Evolutionary conservation across 805 yeast genomes (phyloP).

Genomic region (Candida ponderosae): DNA sequence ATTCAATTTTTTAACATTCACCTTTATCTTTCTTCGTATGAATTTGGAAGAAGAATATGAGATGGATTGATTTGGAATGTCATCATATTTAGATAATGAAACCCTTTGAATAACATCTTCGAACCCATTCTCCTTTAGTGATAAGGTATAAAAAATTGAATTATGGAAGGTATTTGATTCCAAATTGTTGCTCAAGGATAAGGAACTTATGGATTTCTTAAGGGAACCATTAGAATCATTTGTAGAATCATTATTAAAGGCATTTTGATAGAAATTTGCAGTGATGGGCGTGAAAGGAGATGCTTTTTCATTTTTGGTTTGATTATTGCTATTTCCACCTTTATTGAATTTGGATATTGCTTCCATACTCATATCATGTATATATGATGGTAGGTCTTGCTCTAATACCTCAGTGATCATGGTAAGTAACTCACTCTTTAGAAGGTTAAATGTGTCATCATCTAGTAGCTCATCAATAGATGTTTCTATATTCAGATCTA

Average conservation of each 20-base stretch:
- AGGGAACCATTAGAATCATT: too few species aligned
- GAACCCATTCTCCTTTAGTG: constrained; percentile 10
- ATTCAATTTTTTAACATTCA: background rate
- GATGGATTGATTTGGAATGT: background rate
- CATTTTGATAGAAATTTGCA: too few species aligned
- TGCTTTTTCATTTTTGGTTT: too few species aligned
- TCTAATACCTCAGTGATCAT: constrained; percentile 13
- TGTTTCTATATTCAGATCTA: constrained; percentile 16
- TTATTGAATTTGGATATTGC: background rate
- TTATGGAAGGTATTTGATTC: background rate
- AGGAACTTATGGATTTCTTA: background rate
- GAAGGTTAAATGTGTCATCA: constrained; percentile 12
- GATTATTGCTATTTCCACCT: too few species aligned
- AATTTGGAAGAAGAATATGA: too few species aligned
- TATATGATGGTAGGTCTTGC: constrained; percentile 15
- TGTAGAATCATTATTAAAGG: too few species aligned
- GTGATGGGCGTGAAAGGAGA: too few species aligned
- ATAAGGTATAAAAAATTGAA: constrained; percentile 8
- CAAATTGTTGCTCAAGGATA: background rate
- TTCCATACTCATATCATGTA: constrained; percentile 5
- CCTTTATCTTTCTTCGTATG: constrained; percentile 14
- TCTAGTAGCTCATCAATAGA: constrained; percentile 20
- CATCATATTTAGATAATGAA: constrained; percentile 4
- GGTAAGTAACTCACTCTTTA: constrained; percentile 13
- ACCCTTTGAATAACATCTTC: constrained; percentile 12